These are phyloP conservation scores for Solanum hybrid DNA, from an alignment of 305 asterid genomes.

Conservation along the genomic window DNA sequence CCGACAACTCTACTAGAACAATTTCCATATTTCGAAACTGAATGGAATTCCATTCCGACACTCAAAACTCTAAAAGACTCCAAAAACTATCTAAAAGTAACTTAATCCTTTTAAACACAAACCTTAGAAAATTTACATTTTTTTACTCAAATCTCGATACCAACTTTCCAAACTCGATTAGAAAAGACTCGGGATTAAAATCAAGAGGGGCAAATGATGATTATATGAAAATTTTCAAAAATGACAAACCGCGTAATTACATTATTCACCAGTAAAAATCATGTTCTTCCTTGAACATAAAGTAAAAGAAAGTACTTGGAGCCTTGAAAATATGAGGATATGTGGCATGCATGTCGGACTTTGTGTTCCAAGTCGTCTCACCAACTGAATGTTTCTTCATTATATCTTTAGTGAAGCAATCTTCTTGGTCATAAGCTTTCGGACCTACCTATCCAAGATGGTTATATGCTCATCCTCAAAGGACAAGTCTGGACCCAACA, in stretches of 20 bases:
- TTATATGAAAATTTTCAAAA: not conserved
- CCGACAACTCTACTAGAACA: not conserved
- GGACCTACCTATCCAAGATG: not conserved
- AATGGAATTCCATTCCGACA: not conserved
- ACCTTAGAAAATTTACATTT: not conserved
- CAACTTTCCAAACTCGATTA: not conserved
- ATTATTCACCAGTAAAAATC: too few relatives aligned
- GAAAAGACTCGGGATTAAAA: not conserved
- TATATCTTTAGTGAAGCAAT: not conserved
- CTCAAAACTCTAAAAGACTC: not conserved
- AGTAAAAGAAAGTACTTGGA: too few relatives aligned
- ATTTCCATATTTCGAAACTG: too few relatives aligned
- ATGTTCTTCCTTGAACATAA: too few relatives aligned
- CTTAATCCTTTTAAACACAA: not conserved
- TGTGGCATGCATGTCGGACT: not conserved
- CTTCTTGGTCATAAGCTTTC: not conserved
- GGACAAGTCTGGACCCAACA: not conserved
- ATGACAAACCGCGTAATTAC: too few relatives aligned
- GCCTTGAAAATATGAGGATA: not conserved
- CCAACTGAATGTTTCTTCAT: not conserved
- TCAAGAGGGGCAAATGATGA: not conserved
- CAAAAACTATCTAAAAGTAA: not conserved
- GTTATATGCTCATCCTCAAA: not conserved
- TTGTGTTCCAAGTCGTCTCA: not conserved
- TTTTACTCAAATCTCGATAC: not conserved